Conservation (phyloP, 202 grass and related monocot species). For the Zizania palustris region DNA sequence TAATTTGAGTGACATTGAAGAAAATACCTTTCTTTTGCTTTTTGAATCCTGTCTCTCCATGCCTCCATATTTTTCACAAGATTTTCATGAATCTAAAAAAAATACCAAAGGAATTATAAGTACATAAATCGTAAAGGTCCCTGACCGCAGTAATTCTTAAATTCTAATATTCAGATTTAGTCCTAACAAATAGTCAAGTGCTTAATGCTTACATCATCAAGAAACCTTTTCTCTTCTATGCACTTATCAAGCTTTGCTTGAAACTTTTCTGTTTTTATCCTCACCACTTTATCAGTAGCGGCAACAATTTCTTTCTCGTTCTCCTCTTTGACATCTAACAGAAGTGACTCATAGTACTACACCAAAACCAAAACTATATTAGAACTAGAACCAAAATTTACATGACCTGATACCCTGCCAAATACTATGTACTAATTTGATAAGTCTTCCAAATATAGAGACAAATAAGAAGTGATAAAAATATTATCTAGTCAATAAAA, state of each 20-base stretch:
- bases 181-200: constrained; percentile 22
- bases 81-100: constrained; percentile 69
- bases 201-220: constrained; percentile 62
- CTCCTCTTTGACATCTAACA: constrained; percentile 81
- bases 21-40: constrained; percentile 68
- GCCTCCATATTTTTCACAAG: constrained; percentile 78
- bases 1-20: constrained; percentile 28
- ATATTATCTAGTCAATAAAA: constrained; percentile 2
- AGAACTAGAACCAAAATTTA: constrained; percentile 33
- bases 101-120: constrained; percentile 30
- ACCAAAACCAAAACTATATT: constrained; percentile 53
- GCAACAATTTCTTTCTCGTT: constrained; percentile 66
- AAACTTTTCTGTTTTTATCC: constrained; percentile 64
- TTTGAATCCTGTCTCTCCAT: constrained; percentile 64
- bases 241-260: constrained; percentile 68
- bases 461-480: background rate
- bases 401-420: background rate
- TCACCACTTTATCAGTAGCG: constrained; percentile 56
- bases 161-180: constrained; percentile 18
- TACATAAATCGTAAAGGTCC: background rate
- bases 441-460: constrained; percentile 15
- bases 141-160: constrained; percentile 22
- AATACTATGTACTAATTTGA: constrained; percentile 25
- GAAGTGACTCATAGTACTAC: constrained; percentile 84
- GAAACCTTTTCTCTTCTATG: constrained; percentile 77